Evolutionary conservation across 2,329 filamentous ascomycete species (phyloP).

Genomic region (Lasiodiplodia sp.): DNA sequence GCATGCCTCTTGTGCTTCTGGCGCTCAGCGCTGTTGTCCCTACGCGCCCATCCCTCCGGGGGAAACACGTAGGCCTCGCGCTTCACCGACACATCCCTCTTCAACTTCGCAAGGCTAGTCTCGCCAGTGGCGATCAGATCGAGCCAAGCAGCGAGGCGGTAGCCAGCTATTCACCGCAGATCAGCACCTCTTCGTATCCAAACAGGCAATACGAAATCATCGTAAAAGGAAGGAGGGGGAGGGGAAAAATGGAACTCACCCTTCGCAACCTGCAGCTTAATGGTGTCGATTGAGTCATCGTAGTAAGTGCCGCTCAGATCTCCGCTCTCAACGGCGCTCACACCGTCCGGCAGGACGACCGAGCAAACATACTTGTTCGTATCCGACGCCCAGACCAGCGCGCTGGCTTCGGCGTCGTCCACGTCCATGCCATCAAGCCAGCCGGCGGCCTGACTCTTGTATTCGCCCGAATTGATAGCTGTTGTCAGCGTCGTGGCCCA

Average conservation of each 20-base stretch:
- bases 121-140: conserved; percentile 42
- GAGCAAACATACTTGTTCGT: conserved; percentile 53
- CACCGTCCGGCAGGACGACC: conserved; percentile 50
- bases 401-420: conserved; percentile 43
- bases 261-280: conserved; percentile 54
- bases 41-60: not conserved
- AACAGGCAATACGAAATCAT: not conserved
- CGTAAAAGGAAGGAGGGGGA: not conserved
- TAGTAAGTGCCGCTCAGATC: conserved; percentile 50
- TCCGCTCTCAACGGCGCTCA: conserved; percentile 43
- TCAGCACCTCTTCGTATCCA: not conserved
- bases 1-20: conserved; percentile 25
- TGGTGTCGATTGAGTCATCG: conserved; percentile 46
- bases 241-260: conserved; percentile 35
- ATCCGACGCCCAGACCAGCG: conserved; percentile 53
- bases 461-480: conserved; percentile 50
- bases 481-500: conserved; percentile 49
- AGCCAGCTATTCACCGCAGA: conserved; percentile 36
- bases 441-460: conserved; percentile 32
- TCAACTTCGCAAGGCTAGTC: conserved; percentile 25
- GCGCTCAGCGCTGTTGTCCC: conserved; percentile 14
- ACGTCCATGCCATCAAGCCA: conserved; percentile 50
- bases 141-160: conserved; percentile 46
- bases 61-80: conserved; percentile 21
- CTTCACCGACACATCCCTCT: conserved; percentile 9